Conservation (phyloP, 768 basidiomycete species). For the Auricularia cornea region DNA sequence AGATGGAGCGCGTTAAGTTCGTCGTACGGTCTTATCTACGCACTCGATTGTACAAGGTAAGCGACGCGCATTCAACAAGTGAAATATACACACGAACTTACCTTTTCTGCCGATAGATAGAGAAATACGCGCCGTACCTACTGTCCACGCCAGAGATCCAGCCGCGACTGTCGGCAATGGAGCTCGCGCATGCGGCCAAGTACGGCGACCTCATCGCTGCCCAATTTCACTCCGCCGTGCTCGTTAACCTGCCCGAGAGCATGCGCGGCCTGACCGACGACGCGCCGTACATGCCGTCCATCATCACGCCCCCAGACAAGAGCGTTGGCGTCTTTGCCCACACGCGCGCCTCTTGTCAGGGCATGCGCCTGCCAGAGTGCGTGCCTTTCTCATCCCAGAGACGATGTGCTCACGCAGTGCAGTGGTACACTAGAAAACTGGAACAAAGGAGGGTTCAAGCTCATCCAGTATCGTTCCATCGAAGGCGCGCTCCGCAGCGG, state of each 20-base stretch:
- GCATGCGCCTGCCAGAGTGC: not conserved
- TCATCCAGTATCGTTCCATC: not conserved
- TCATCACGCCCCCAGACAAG: not conserved
- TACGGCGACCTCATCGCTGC: conserved; percentile 69
- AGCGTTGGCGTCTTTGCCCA: not conserved
- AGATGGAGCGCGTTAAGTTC: conserved; percentile 91
- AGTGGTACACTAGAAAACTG: not conserved
- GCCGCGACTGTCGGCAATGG: conserved; percentile 70
- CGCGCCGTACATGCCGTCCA: conserved; percentile 5
- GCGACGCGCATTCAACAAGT: conserved; percentile 2
- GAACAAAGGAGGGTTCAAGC: not conserved
- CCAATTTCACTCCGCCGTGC: conserved; percentile 71
- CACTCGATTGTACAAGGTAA: conserved; percentile 77
- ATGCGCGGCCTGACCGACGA: conserved; percentile 74
- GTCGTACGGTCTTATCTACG: conserved; percentile 84
- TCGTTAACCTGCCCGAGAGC: conserved; percentile 71
- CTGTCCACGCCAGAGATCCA: conserved; percentile 63
- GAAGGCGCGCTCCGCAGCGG: not conserved
- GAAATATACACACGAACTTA: not conserved
- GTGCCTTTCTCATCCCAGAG: not conserved
- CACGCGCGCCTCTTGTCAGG: not conserved
- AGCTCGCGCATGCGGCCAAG: conserved; percentile 75
- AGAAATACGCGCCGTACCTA: conserved; percentile 78
- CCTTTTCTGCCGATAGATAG: conserved; percentile 60
- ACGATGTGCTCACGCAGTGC: not conserved